Percentiles rank a stretch among this genome's conserved stretches.
phyloP scores from a whole-genome alignment of 164 flowering plant genomes.

The Dillenia turbinata region DNA sequence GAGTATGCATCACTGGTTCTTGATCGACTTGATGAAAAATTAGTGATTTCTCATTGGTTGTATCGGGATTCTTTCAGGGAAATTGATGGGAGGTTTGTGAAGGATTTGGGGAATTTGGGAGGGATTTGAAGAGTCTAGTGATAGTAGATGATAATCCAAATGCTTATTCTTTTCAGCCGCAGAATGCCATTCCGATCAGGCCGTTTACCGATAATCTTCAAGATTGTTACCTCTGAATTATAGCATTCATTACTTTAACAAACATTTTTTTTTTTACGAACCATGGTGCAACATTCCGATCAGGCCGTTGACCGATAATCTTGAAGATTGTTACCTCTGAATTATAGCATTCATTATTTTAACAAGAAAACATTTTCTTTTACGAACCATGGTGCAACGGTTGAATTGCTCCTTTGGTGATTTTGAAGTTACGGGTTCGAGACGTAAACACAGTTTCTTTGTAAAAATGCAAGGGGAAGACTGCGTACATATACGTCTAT shows the following conservation, averaged over 20 bases:
- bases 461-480: too few species aligned
- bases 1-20: conserved; percentile 80
- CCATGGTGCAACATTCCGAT: too few species aligned
- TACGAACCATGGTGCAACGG: too few species aligned
- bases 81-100: conserved; percentile 60
- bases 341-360: too few species aligned
- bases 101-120: conserved; percentile 65
- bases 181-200: conserved; percentile 58
- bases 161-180: conserved; percentile 55
- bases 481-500: too few species aligned
- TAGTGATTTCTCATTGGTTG: conserved; percentile 55
- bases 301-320: conserved; percentile 55
- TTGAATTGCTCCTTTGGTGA: too few species aligned
- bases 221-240: too few species aligned
- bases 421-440: too few species aligned
- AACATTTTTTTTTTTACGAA: too few species aligned
- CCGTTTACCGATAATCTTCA: conserved; percentile 56
- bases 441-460: too few species aligned
- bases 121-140: conserved; percentile 62
- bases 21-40: conserved; percentile 47
- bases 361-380: too few species aligned
- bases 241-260: too few species aligned
- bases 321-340: conserved; percentile 39
- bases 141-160: conserved; percentile 84
- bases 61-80: conserved; percentile 75